Evolutionary conservation across 345 rosid species (phyloP).

Genomic region (Corchorus capsularis): DNA sequence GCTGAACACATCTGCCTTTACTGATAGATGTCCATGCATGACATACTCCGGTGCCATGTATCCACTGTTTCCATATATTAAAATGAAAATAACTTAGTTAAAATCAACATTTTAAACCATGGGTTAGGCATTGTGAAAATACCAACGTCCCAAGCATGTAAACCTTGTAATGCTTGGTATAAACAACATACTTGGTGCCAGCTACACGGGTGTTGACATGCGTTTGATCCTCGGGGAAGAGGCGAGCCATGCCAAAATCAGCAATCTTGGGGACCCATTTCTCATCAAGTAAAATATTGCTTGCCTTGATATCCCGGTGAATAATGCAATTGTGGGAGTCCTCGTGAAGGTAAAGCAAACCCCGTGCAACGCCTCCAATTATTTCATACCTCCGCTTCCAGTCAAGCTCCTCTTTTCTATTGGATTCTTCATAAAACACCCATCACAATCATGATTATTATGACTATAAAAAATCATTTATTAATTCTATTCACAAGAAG

Average conservation of each 20-base stretch:
- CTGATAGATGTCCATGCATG: conserved; percentile 79
- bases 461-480: not conserved
- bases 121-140: not conserved
- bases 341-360: conserved; percentile 93
- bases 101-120: conserved; percentile 6
- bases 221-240: conserved; percentile 85
- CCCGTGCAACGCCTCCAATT: conserved; percentile 78
- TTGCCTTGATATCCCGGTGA: conserved; percentile 96
- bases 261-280: conserved; percentile 98
- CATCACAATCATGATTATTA: conserved; percentile 20
- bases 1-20: conserved; percentile 92
- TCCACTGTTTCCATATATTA: conserved; percentile 56
- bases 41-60: conserved; percentile 99
- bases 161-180: not conserved
- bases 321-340: conserved; percentile 79
- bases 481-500: conserved; percentile 15
- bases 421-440: conserved; percentile 47
- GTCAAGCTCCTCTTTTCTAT: conserved; percentile 52
- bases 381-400: conserved; percentile 85
- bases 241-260: conserved; percentile 99
- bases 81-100: not conserved
- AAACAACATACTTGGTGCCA: conserved; percentile 82
- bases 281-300: conserved; percentile 87
- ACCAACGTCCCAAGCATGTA: not conserved
- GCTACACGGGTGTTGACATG: conserved; percentile 92